phyloP scores from a whole-genome alignment of 306 rosid species.

The Oxytropis ochrocephala region DNA sequence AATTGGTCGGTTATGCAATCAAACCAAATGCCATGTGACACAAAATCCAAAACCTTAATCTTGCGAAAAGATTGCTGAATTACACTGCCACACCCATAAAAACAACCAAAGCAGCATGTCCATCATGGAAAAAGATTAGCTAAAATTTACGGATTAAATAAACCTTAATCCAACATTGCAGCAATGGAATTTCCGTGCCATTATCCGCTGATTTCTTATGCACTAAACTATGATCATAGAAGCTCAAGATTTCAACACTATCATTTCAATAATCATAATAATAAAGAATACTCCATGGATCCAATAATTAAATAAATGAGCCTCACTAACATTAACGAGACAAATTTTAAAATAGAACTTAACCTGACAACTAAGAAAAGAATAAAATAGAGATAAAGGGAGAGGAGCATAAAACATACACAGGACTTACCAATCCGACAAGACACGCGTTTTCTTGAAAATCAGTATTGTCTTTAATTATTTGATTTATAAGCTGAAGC shows the following conservation, averaged over 20 bases:
- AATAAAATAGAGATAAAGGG: conserved; percentile 11
- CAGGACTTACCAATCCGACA: conserved; percentile 84
- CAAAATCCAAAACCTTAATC: background rate
- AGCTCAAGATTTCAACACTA: conserved; percentile 1
- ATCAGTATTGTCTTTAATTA: conserved; percentile 78
- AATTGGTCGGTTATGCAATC: background rate
- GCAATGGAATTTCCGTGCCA: background rate
- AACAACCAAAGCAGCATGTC: background rate
- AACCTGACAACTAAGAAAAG: background rate
- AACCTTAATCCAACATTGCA: background rate
- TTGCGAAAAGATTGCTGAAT: background rate
- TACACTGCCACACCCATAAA: background rate
- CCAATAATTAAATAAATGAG: background rate
- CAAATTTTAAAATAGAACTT: background rate
- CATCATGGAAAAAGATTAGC: background rate
- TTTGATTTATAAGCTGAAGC: conserved; percentile 93
- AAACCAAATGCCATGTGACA: background rate
- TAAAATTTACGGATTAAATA: background rate
- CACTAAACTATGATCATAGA: background rate
- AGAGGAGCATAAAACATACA: conserved; percentile 4
- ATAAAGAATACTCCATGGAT: background rate
- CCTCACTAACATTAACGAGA: background rate
- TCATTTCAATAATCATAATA: background rate
- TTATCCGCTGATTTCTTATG: conserved; percentile 7
- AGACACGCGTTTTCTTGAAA: conserved; percentile 97